Conservation (phyloP, 495 filamentous ascomycete genomes). For the Cetradonia linearis region DNA sequence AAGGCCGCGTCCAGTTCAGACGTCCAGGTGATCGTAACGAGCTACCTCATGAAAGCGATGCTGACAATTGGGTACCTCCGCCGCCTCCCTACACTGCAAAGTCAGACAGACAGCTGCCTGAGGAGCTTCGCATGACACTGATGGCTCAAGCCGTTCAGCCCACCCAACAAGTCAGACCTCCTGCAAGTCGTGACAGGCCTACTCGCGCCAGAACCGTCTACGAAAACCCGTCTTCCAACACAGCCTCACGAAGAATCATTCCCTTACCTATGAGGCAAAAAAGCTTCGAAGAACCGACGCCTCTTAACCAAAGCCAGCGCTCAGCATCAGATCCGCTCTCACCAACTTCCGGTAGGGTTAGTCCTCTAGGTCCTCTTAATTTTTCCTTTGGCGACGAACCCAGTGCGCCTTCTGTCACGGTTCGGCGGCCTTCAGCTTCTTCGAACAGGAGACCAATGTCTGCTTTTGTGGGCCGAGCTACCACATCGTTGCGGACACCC, state of each 20-base stretch:
- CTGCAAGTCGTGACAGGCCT: slow-evolving; percentile 8
- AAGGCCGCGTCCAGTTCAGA: slow-evolving; percentile 24
- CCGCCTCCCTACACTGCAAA: slow-evolving; percentile 79
- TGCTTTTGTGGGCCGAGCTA: slow-evolving; percentile 20
- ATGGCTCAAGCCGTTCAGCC: slow-evolving; percentile 18
- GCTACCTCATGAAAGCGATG: slow-evolving; percentile 78
- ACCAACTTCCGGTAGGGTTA: slow-evolving; percentile 14
- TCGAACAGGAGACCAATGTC: slow-evolving; percentile 22
- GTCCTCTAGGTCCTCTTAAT: slow-evolving; percentile 15
- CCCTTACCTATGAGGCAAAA: slow-evolving; percentile 17
- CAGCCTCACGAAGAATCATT: slow-evolving; percentile 14
- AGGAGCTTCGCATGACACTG: slow-evolving; percentile 34
- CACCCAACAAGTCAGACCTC: slow-evolving; percentile 10
- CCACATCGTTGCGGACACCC: slow-evolving; percentile 16
- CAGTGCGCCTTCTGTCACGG: slow-evolving; percentile 10
- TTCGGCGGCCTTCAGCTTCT: slow-evolving; percentile 11
- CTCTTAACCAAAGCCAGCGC: slow-evolving; percentile 7
- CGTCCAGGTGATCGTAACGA: slow-evolving; percentile 55
- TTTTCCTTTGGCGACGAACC: slow-evolving; percentile 14
- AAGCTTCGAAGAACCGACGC: slow-evolving; percentile 14
- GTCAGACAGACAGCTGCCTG: slow-evolving; percentile 49
- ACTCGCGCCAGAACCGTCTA: slow-evolving; percentile 23
- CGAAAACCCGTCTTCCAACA: slow-evolving; percentile 16
- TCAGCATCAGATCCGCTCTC: slow-evolving; percentile 7
- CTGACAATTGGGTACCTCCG: slow-evolving; percentile 86